Evolutionary conservation across 78 protist genomes (phyloP).

Genomic region (Tieghemostelium lacteum): DNA sequence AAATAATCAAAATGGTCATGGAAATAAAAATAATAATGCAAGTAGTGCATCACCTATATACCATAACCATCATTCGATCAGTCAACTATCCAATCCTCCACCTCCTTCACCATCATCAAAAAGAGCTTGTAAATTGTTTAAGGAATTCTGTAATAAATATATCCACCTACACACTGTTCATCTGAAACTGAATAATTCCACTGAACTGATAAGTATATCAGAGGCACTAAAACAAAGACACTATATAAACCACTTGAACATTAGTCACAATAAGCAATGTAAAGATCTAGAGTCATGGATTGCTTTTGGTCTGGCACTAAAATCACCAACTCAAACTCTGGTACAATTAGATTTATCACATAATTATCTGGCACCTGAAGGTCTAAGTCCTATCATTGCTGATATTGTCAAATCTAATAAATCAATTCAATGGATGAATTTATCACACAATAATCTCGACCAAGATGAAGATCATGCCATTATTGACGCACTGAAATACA

Average conservation of each 20-base stretch:
- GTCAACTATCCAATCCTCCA: neutral
- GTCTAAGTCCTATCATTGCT: constrained; percentile 50
- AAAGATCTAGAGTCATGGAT: constrained; percentile 73
- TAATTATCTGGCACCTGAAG: constrained; percentile 48
- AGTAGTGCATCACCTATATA: constrained; percentile 1
- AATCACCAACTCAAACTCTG: constrained; percentile 20
- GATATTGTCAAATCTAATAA: constrained; percentile 45
- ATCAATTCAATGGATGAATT: constrained; percentile 33
- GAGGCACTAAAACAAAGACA: constrained; percentile 65
- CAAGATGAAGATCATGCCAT: constrained; percentile 73
- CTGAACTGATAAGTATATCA: constrained; percentile 41
- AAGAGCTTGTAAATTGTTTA: constrained; percentile 20
- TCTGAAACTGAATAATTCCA: constrained; percentile 5
- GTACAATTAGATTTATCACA: constrained; percentile 38
- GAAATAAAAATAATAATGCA: neutral
- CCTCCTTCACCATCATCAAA: constrained; percentile 11
- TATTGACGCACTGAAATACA: constrained; percentile 17
- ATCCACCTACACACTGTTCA: constrained; percentile 12
- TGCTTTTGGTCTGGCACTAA: constrained; percentile 58
- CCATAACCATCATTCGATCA: neutral
- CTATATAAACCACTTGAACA: constrained; percentile 17
- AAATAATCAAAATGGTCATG: constrained; percentile 10
- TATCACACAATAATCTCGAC: constrained; percentile 37
- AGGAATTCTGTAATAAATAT: constrained; percentile 55
- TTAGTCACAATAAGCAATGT: constrained; percentile 39